A percentile compares a stretch with the other conserved stretches of the same genome.
Evolutionary conservation across 306 rosid genomes (phyloP).

Genomic region (Glycyrrhiza uralensis): DNA sequence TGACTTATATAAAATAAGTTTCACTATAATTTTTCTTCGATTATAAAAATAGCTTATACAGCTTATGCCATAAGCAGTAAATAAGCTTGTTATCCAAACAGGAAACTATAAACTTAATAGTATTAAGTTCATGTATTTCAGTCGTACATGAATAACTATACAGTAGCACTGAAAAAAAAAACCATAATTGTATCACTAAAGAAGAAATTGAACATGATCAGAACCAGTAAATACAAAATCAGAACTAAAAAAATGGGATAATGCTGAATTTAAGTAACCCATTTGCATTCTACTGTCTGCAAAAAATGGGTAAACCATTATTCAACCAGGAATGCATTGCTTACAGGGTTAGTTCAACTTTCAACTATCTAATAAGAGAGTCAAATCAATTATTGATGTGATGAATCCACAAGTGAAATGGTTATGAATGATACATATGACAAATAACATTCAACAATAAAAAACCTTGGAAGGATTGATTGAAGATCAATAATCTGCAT

Average conservation of each 20-base stretch:
- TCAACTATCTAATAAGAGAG: background rate
- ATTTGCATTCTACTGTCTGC: background rate
- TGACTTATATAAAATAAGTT: too few relatives aligned
- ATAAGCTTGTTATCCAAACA: too few relatives aligned
- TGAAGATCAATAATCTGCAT: background rate
- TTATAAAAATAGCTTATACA: too few relatives aligned
- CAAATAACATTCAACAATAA: background rate
- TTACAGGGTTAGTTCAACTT: background rate
- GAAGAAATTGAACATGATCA: background rate
- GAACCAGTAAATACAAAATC: background rate
- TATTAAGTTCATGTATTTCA: too few relatives aligned
- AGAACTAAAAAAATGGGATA: background rate
- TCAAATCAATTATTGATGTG: background rate
- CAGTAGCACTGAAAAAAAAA: too few relatives aligned
- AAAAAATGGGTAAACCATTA: background rate
- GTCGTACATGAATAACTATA: background rate
- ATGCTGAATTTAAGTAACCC: slow-evolving; percentile 3
- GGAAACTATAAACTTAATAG: background rate
- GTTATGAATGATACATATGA: background rate
- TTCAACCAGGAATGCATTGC: background rate
- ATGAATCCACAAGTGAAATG: background rate
- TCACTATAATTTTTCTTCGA: too few relatives aligned
- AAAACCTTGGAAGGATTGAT: slow-evolving; percentile 25
- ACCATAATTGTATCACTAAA: background rate
- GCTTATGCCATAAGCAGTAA: too few relatives aligned